A percentile compares a stretch with the other conserved stretches of the same genome.
phyloP scores from a whole-genome alignment of 2,329 filamentous ascomycete genomes.

The Colletotrichum scovillei region DNA sequence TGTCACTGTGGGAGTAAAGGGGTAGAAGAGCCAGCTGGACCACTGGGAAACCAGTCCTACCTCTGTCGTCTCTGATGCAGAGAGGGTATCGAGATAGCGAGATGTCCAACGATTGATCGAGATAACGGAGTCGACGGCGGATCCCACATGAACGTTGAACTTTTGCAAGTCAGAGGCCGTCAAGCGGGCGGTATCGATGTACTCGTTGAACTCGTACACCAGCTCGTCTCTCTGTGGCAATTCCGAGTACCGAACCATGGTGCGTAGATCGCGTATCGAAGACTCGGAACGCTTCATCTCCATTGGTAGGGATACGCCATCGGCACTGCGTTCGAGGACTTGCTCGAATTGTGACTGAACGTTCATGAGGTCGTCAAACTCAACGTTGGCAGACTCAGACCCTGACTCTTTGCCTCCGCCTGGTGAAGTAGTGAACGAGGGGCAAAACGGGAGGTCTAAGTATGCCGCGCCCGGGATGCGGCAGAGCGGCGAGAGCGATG shows the following conservation, averaged over 20 bases:
- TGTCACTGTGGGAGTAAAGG: constrained; percentile 66
- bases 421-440: constrained; percentile 36
- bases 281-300: constrained; percentile 84
- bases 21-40: constrained; percentile 62
- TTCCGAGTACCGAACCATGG: constrained; percentile 76
- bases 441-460: constrained; percentile 74
- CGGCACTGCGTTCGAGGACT: constrained; percentile 74
- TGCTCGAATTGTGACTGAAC: constrained; percentile 82
- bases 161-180: constrained; percentile 75
- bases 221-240: constrained; percentile 77
- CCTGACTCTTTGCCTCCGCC: constrained; percentile 28
- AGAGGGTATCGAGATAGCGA: constrained; percentile 73
- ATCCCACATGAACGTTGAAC: constrained; percentile 82
- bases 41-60: constrained; percentile 53
- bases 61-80: constrained; percentile 43
- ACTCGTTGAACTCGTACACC: constrained; percentile 79
- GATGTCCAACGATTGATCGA: constrained; percentile 82
- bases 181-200: constrained; percentile 75
- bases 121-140: constrained; percentile 79
- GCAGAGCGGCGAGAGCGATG: constrained; percentile 76
- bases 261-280: constrained; percentile 79
- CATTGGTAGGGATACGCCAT: constrained; percentile 75
- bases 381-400: constrained; percentile 52
- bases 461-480: constrained; percentile 73
- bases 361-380: constrained; percentile 81